Base-by-base conservation (phyloP, 2,329 filamentous ascomycete genomes). In the Lizonia empirigonia region DNA sequence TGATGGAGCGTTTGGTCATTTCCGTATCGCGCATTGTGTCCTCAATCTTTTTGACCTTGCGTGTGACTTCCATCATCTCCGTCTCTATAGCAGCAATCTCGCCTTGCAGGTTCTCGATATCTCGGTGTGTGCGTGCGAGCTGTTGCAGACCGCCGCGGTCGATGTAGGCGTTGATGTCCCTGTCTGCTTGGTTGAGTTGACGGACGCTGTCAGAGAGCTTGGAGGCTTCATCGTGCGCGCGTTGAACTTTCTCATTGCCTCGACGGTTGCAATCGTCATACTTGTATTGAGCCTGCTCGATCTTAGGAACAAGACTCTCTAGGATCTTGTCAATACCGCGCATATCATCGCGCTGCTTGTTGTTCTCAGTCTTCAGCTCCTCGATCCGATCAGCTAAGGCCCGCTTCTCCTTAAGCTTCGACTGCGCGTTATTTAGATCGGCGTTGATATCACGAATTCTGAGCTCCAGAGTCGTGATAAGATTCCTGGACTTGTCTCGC, bases 1-100 rank as follows among this genome's bases (percentile, higher is more conserved):
- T 81, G 62, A 99, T 96, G 58, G 90, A 91, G 63, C 90, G 88
- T 75, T 91, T 93, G 48, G 87, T 92, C 51, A 87, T 85, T 58
- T 92, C 89, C 49, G 90, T 89, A 65, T 91, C 90, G 62, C 86
- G 85, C 42, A 92, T 82, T 44, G 91, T 87, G 39, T 89, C 83
- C 58, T 88, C 88, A 41, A 96, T 81, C 61, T 86, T 86, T 73
- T 95, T 94, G 54, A 90, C 85, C 47, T 88, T 83, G 19, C 82
- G 79, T 2, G 86, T 87, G 44, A 94, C 77, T 36, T 85, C 78
- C 10, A 76, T 76, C 65, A 90, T 85, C 58, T 94, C 88, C 15
- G 77, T 78, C 63, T 95, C 88, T 12, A 87, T 78, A 15, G 78
- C 78, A 30, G 78, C 73, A 46, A 94, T 87, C 19, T 85, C 81